phyloP scores from a whole-genome alignment of 192 early-diverging fungal genomes.

The Gonapodya sp. region DNA sequence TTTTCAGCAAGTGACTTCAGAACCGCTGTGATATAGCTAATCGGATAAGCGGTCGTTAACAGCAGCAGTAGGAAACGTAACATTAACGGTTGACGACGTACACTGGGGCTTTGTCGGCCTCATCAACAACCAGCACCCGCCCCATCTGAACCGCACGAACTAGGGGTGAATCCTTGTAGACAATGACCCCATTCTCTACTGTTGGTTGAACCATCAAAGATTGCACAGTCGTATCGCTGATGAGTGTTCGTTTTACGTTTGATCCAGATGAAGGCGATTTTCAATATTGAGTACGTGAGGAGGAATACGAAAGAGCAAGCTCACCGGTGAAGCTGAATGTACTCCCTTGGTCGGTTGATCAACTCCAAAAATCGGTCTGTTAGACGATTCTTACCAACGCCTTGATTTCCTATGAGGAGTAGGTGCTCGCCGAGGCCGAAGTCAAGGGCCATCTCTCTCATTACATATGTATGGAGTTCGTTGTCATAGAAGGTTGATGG shows the following conservation, averaged over 20 bases:
- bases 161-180: slow-evolving; percentile 63
- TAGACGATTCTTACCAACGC: slow-evolving; percentile 23
- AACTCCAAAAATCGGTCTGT: slow-evolving; percentile 64
- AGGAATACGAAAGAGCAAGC: no score
- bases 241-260: not conserved
- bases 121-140: slow-evolving; percentile 68
- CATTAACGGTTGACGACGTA: slow-evolving; percentile 38
- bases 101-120: slow-evolving; percentile 75
- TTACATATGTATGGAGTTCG: slow-evolving; percentile 54
- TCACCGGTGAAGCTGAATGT: slow-evolving; percentile 60
- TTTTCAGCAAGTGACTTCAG: slow-evolving; percentile 64
- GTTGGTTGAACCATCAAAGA: slow-evolving; percentile 63
- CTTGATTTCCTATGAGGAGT: slow-evolving; percentile 74
- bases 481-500: slow-evolving; percentile 59
- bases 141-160: slow-evolving; percentile 38
- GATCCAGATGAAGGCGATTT: not conserved
- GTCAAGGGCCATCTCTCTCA: slow-evolving; percentile 70
- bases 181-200: slow-evolving; percentile 58
- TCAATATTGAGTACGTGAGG: no score
- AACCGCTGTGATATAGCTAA: slow-evolving; percentile 37
- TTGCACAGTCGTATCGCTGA: slow-evolving; percentile 64
- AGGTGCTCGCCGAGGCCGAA: slow-evolving; percentile 64
- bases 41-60: not conserved
- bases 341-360: slow-evolving; percentile 57
- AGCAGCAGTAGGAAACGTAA: no score